A percentile compares a stretch with the other conserved stretches of the same genome.
Evolutionary conservation across 2,329 filamentous ascomycete genomes (phyloP).

Genomic region (Rhinocladiella similis): DNA sequence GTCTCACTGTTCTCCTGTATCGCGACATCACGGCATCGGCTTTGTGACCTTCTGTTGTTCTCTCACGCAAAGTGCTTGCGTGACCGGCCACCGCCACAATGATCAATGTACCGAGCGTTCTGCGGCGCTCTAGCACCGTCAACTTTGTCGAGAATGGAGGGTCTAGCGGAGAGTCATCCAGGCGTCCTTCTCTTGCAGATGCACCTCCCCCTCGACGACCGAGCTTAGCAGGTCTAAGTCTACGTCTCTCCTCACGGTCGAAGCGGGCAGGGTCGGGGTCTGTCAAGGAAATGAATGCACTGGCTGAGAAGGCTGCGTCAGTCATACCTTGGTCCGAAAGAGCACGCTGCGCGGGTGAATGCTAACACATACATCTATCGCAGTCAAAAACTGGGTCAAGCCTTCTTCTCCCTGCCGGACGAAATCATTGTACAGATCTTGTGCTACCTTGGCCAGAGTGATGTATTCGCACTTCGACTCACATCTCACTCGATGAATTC

Average conservation of each 20-base stretch:
- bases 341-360: not conserved
- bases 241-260: constrained; percentile 14
- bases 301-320: constrained; percentile 10
- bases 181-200: constrained; percentile 15
- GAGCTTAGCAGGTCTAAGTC: constrained; percentile 16
- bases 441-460: constrained; percentile 14
- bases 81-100: not conserved
- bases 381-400: constrained; percentile 21
- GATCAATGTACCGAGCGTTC: constrained; percentile 8
- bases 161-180: constrained; percentile 19
- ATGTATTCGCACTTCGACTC: constrained; percentile 17
- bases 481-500: constrained; percentile 13
- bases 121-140: constrained; percentile 13
- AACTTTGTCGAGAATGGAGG: constrained; percentile 8
- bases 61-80: too few species aligned
- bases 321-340: constrained; percentile 1
- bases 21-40: too few species aligned
- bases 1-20: too few species aligned
- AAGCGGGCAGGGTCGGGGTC: constrained; percentile 14
- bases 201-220: constrained; percentile 7
- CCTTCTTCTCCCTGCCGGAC: constrained; percentile 20
- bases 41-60: too few species aligned
- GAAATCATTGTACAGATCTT: constrained; percentile 23
- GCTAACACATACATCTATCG: too few species aligned
- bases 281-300: not conserved